Evolutionary conservation across 768 basidiomycete species (phyloP).

Genomic region (Brasilioporus rufonigricans): DNA sequence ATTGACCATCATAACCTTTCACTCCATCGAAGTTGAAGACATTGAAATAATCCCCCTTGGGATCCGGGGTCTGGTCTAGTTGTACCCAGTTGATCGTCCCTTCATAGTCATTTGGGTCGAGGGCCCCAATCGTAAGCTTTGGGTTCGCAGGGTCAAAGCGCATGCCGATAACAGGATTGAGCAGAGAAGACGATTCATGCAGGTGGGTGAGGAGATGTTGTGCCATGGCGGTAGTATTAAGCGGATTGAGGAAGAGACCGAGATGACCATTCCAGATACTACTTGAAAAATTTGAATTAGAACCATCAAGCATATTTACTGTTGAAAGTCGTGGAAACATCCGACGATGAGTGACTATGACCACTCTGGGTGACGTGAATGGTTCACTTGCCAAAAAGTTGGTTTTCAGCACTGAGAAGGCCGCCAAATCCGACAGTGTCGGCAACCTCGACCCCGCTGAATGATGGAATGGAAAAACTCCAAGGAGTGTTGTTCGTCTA

Average conservation of each 20-base stretch:
- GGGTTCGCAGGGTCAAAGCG: constrained; percentile 29
- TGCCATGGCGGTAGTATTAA: constrained; percentile 10
- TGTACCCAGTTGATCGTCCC: constrained; percentile 31
- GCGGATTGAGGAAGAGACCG: constrained; percentile 26
- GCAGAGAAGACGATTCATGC: constrained; percentile 22
- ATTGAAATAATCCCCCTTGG: constrained; percentile 16
- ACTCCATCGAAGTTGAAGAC: constrained; percentile 26
- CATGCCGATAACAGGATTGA: constrained; percentile 32
- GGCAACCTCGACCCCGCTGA: constrained; percentile 15
- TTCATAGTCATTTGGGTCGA: constrained; percentile 31
- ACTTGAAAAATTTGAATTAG: not conserved
- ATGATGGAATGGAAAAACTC: constrained; percentile 11
- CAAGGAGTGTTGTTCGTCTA: constrained; percentile 22
- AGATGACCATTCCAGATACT: constrained; percentile 21
- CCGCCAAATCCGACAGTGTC: constrained; percentile 23
- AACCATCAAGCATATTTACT: constrained; percentile 27
- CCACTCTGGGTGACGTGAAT: not conserved
- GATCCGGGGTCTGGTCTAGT: constrained; percentile 18
- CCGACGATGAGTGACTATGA: not conserved
- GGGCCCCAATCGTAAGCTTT: constrained; percentile 31
- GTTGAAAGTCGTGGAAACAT: not conserved
- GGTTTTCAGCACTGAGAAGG: constrained; percentile 11
- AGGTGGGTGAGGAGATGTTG: constrained; percentile 19
- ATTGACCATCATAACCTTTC: constrained; percentile 29
- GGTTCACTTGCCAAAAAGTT: constrained; percentile 18